A percentile compares a stretch with the other conserved stretches of the same genome.
Conservation (phyloP, 2,329 filamentous ascomycete species). For the Monascus ruber region DNA sequence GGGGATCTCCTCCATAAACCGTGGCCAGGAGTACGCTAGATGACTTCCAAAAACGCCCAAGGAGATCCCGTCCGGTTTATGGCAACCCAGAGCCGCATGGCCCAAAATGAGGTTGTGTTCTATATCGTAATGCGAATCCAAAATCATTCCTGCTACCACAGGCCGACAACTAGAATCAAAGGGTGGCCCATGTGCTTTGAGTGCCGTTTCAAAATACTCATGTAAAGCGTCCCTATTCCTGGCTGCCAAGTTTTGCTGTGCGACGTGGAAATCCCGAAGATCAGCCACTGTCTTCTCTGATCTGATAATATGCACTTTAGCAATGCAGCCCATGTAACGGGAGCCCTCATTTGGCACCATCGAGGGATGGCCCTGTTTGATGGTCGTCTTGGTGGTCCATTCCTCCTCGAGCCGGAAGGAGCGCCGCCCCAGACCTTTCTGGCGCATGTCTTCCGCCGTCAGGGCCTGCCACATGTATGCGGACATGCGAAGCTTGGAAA, state of each 20-base stretch:
- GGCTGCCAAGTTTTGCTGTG: constrained; percentile 9
- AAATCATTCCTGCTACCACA: constrained; percentile 10
- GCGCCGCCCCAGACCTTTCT: constrained; percentile 11
- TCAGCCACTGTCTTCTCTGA: constrained; percentile 10
- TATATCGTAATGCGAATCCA: constrained; percentile 9
- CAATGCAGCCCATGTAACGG: constrained; percentile 1
- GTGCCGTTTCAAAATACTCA: constrained; percentile 7
- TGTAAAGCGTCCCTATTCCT: constrained; percentile 6
- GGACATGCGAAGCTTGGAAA: constrained; percentile 11
- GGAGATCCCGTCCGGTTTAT: constrained; percentile 8
- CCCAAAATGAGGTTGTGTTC: constrained; percentile 9
- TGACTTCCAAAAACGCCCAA: constrained; percentile 13
- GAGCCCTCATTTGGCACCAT: background rate
- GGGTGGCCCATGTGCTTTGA: constrained; percentile 4
- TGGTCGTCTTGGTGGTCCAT: constrained; percentile 6
- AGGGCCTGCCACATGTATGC: constrained; percentile 15
- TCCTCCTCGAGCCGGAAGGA: constrained; percentile 14
- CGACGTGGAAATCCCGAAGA: constrained; percentile 8
- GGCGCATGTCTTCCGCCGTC: constrained; percentile 11
- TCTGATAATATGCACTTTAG: constrained; percentile 10
- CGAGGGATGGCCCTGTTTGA: background rate
- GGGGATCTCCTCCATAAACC: constrained; percentile 12
- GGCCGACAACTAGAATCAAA: constrained; percentile 7
- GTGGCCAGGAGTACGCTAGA: constrained; percentile 13
- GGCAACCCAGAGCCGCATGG: constrained; percentile 11